Conservation (phyloP, 225 moss, liverwort and hornwort genomes). For the Antitrichia curtipendula region DNA sequence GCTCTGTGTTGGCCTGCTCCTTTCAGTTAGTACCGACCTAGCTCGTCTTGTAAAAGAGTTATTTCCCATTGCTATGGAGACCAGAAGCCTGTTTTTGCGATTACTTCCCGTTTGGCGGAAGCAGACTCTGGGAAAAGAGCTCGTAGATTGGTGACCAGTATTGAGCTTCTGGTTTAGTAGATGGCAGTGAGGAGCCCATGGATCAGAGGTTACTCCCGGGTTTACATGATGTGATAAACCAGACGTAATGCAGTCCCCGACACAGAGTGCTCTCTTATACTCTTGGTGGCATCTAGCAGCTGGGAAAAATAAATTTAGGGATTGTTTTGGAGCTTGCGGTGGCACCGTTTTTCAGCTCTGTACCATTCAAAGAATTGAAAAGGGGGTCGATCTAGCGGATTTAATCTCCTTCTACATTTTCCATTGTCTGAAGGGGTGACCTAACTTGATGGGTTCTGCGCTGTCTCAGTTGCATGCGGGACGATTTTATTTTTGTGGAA, state of each 20-base stretch:
- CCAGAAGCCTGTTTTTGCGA: neutral
- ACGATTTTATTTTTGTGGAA: neutral
- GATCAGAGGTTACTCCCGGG: neutral
- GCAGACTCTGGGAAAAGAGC: neutral
- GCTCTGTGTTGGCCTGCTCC: neutral
- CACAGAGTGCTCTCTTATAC: neutral
- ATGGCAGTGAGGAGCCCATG: neutral
- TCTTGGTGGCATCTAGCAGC: neutral
- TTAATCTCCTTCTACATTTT: neutral
- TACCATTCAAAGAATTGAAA: neutral
- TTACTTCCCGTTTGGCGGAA: neutral
- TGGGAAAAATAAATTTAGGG: neutral
- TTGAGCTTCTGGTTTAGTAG: neutral
- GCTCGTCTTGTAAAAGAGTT: neutral
- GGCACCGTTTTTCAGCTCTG: neutral
- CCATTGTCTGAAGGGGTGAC: neutral
- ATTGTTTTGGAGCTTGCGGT: neutral
- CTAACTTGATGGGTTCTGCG: neutral
- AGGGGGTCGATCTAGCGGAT: neutral
- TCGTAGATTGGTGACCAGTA: neutral
- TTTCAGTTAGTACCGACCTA: neutral
- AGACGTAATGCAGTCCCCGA: neutral
- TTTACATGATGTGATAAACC: neutral
- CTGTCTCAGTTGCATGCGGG: neutral
- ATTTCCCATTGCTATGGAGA: neutral